Evolutionary conservation across 306 rosid genomes (phyloP).

Genomic region (Trifolium subterraneum): DNA sequence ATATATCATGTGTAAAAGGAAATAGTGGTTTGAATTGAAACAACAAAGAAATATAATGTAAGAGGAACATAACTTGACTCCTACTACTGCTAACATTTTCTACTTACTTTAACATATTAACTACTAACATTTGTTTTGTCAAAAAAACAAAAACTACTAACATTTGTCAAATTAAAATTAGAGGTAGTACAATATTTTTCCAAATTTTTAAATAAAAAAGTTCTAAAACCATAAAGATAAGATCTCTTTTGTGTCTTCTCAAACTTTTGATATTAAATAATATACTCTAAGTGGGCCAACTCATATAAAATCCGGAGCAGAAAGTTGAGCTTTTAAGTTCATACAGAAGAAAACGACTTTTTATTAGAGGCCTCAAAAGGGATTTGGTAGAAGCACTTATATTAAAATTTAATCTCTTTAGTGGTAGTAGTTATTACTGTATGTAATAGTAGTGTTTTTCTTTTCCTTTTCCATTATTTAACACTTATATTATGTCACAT

Average conservation of each 20-base stretch:
- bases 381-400: conserved; percentile 50
- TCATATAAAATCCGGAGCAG: conserved; percentile 40
- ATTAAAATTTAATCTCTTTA: conserved; percentile 37
- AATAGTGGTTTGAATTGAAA: no score
- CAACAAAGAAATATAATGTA: no score
- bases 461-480: conserved; percentile 28
- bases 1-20: no score
- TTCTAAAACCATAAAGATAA: no score
- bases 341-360: neutral
- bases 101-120: no score
- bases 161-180: no score
- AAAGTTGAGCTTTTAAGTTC: conserved; percentile 42
- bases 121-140: no score
- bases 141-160: no score
- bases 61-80: no score
- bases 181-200: no score
- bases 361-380: neutral
- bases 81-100: no score
- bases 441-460: conserved; percentile 12
- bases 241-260: neutral
- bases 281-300: conserved; percentile 26
- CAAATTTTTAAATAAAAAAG: no score
- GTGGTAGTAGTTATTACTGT: conserved; percentile 59
- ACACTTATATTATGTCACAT: neutral
- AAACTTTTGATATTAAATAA: conserved; percentile 5